These are phyloP conservation scores for Taphrina deformans DNA, from an alignment of 1,139 yeast genomes.

Conservation along the genomic window DNA sequence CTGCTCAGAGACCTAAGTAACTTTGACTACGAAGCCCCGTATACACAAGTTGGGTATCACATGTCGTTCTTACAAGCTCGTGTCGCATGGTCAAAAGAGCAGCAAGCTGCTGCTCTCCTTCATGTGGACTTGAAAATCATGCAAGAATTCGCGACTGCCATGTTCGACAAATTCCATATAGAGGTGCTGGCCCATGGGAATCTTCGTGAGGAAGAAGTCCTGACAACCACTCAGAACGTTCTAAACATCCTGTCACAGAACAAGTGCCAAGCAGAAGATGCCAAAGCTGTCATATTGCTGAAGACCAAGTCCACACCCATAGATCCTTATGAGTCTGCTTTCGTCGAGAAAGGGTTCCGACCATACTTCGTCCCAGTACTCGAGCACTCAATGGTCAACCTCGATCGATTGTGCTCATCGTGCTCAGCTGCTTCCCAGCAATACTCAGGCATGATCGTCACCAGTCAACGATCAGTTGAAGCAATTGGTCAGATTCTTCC, in stretches of 20 bases:
- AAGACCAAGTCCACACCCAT: slow-evolving; percentile 29
- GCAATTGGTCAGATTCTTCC: slow-evolving; percentile 49
- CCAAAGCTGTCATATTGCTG: slow-evolving; percentile 39
- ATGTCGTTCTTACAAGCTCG: slow-evolving; percentile 68
- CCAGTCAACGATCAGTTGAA: slow-evolving; percentile 91
- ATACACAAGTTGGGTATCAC: slow-evolving; percentile 64
- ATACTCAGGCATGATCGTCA: slow-evolving; percentile 64
- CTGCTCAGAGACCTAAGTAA: slow-evolving; percentile 64
- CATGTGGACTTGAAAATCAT: slow-evolving; percentile 56
- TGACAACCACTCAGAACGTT: slow-evolving; percentile 51
- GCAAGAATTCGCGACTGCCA: slow-evolving; percentile 52
- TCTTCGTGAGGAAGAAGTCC: slow-evolving; percentile 58
- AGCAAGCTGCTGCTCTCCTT: slow-evolving; percentile 58
- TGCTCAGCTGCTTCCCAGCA: slow-evolving; percentile 40
- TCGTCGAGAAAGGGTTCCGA: slow-evolving; percentile 12
- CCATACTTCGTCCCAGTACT: slow-evolving; percentile 66
- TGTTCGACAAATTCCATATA: slow-evolving; percentile 53
- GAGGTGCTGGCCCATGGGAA: slow-evolving; percentile 84
- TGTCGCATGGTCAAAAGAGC: slow-evolving; percentile 63
- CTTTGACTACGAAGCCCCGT: slow-evolving; percentile 70
- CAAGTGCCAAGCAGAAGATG: slow-evolving; percentile 18
- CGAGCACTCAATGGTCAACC: slow-evolving; percentile 59
- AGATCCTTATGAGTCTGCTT: slow-evolving; percentile 27
- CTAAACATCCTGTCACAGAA: slow-evolving; percentile 46
- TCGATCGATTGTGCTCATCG: slow-evolving; percentile 49